phyloP scores from a whole-genome alignment of 495 filamentous ascomycete genomes.

The Annulohypoxylon bovei region DNA sequence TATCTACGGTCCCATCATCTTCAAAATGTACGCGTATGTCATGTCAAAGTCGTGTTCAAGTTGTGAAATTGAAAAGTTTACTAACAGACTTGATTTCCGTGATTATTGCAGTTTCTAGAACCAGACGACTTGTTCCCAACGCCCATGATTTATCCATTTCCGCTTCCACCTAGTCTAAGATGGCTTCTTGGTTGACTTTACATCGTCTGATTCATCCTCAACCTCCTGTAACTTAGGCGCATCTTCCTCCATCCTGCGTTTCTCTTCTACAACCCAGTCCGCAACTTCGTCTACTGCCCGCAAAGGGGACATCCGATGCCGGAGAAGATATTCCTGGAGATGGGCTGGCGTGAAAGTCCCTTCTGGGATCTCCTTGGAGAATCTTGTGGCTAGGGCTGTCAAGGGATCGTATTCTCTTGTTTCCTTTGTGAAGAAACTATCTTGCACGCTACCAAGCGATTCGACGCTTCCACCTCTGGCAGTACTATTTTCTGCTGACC shows the following conservation, averaged over 20 bases:
- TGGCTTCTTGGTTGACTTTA: neutral
- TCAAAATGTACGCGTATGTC: no score
- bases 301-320: neutral
- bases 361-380: neutral
- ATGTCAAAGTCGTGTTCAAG: no score
- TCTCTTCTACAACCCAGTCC: neutral
- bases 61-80: no score
- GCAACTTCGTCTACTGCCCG: neutral
- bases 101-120: no score
- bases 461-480: neutral
- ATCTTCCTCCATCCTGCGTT: neutral
- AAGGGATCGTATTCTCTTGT: neutral
- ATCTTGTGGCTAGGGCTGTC: neutral
- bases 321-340: constrained; percentile 1
- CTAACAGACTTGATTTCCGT: no score
- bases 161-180: neutral
- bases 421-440: neutral
- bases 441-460: neutral
- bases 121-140: no score
- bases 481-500: neutral
- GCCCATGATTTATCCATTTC: no score
- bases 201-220: neutral
- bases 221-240: neutral
- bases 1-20: no score
- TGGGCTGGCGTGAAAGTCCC: constrained; percentile 3